These are phyloP conservation scores for Daldinia loculata DNA, from an alignment of 495 filamentous ascomycete genomes.

Conservation along the genomic window DNA sequence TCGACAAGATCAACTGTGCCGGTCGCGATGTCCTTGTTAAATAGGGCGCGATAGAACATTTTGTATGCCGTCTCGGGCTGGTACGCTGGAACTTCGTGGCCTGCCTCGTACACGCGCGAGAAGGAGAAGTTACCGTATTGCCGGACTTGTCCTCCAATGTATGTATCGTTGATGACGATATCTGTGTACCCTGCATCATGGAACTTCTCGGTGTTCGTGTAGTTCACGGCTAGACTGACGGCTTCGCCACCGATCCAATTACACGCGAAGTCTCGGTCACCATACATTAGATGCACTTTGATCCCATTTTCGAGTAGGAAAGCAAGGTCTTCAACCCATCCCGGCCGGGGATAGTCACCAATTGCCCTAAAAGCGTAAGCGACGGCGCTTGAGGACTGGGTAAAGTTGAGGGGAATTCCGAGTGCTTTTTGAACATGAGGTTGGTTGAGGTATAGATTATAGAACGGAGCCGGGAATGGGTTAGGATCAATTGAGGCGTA, in stretches of 20 bases:
- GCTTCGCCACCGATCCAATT: constrained; percentile 72
- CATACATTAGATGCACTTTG: constrained; percentile 74
- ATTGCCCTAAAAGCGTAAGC: constrained; percentile 61
- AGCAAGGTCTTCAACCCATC: constrained; percentile 58
- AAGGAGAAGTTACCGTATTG: constrained; percentile 76
- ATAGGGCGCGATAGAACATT: constrained; percentile 67
- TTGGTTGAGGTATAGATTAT: constrained; percentile 68
- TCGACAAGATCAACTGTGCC: constrained; percentile 63
- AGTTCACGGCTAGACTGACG: constrained; percentile 64
- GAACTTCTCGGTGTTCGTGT: constrained; percentile 57
- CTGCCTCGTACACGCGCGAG: constrained; percentile 72
- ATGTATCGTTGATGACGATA: constrained; percentile 55
- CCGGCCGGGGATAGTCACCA: constrained; percentile 60
- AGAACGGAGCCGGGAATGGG: constrained; percentile 66
- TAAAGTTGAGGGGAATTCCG: constrained; percentile 73
- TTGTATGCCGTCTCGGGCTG: constrained; percentile 69
- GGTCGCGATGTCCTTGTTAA: constrained; percentile 67
- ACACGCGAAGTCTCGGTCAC: constrained; percentile 67
- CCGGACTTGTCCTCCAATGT: constrained; percentile 70
- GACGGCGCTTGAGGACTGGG: constrained; percentile 62
- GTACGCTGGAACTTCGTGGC: constrained; percentile 76
- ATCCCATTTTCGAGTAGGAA: constrained; percentile 63
- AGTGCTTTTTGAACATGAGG: constrained; percentile 69
- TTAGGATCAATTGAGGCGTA: constrained; percentile 57
- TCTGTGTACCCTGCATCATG: constrained; percentile 64